Conservation (phyloP, 148 eudicot species). For the Tetragonia tetragonoides region DNA sequence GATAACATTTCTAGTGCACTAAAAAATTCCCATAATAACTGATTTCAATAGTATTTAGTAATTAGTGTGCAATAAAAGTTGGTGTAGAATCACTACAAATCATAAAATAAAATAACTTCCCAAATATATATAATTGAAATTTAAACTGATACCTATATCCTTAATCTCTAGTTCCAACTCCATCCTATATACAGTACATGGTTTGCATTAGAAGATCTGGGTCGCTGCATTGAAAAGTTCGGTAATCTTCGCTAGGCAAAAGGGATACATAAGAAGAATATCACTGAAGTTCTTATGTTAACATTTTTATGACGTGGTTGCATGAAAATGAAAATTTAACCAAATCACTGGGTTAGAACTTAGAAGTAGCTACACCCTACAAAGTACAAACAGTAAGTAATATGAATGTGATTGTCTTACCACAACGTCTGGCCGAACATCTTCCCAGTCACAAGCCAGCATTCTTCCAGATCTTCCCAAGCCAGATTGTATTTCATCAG, state of each 20-base stretch:
- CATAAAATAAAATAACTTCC: too few species aligned
- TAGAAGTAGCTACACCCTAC: background rate
- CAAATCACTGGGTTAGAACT: too few species aligned
- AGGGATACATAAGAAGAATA: background rate
- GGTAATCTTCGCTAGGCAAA: background rate
- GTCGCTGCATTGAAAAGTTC: too few species aligned
- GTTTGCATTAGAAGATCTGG: too few species aligned
- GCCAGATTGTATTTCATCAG: conserved; percentile 99
- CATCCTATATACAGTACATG: too few species aligned
- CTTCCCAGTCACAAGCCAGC: conserved; percentile 98
- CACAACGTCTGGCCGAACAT: conserved; percentile 77
- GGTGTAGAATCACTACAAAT: too few species aligned
- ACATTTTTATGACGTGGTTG: background rate
- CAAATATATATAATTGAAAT: too few species aligned
- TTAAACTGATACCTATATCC: too few species aligned
- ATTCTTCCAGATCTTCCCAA: conserved; percentile 91
- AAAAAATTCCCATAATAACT: too few species aligned
- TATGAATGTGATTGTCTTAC: conserved; percentile 39
- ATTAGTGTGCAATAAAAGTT: too few species aligned
- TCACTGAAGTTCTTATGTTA: background rate
- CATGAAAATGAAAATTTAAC: background rate
- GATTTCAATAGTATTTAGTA: too few species aligned
- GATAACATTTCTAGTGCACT: background rate
- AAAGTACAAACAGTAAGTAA: conserved; percentile 1
- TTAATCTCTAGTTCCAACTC: too few species aligned